Evolutionary conservation across 1,284 basidiomycete genomes (phyloP), one percentile per base, ranked within the genome.

Genomic region (Apiotrichum laibachii): DNA sequence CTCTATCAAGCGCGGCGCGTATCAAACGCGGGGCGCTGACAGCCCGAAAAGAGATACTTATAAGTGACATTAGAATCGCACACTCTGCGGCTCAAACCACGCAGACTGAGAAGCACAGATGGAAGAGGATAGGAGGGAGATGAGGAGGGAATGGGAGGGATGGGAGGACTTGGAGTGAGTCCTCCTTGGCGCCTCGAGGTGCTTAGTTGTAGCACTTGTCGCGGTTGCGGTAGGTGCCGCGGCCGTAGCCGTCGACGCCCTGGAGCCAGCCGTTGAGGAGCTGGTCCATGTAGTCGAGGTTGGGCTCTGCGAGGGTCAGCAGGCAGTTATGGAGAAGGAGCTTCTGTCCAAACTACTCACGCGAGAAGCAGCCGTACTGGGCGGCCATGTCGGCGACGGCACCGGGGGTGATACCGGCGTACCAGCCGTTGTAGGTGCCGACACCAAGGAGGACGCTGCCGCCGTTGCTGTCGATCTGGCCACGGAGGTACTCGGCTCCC

Each of bases 341-440:
- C 39, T 5, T 8, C 39, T 40, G 39, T 5, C 39, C 13, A 47
- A n/a, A n/a, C 3, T 37, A 50, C 49, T 50, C 21, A 50, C 49
- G 49, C 13, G 49, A 34, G 16, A 16, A 39, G 49, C 49, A 50
- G 9, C 48, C 48, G 21, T 50, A 12, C 12, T 39, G 26, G 16
- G 16, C 31, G 79, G 86, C 68, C 54, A 49, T 50, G 46, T 43
- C 53, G 50, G 47, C 55, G 21, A 56, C 66, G 22, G 53, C 61
- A 34, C 85, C 86, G 54, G 78, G 77, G 26, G 87, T 89, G 80
- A 92, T 77, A 21, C 84, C 84, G 9, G 57, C 55, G 21, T 62
- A 67, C 89, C 89, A 92, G 46, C 90, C 89, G 73, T 93, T 93
- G 80, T 94, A 93, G 21, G 75, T 62, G 18, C 89, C 92, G 53